Evolutionary conservation across 2,329 filamentous ascomycete species (phyloP).

Genomic region (Fusarium albidum): DNA sequence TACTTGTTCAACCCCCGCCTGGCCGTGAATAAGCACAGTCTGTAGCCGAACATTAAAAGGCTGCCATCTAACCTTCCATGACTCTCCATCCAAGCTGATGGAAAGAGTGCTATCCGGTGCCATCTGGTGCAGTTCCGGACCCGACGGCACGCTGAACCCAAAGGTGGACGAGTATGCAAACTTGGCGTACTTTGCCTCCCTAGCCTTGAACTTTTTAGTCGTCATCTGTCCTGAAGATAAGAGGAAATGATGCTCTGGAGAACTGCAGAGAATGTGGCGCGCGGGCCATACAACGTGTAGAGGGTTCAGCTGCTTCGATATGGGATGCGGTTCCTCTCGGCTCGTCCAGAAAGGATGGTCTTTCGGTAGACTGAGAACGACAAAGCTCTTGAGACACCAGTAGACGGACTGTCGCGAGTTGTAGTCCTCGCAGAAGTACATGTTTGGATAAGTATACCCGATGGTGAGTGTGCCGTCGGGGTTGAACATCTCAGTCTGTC

Average conservation of each 20-base stretch:
- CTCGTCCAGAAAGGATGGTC: conserved; percentile 29
- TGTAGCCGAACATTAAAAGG: neutral
- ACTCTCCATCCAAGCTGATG: conserved; percentile 38
- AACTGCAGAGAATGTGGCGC: conserved; percentile 52
- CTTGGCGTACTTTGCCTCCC: conserved; percentile 51
- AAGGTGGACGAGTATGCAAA: conserved; percentile 56
- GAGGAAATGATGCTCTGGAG: conserved; percentile 19
- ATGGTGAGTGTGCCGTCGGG: conserved; percentile 58
- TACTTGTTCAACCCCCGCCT: neutral
- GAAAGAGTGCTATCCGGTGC: conserved; percentile 39
- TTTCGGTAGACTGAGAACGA: conserved; percentile 48
- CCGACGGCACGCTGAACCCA: conserved; percentile 50
- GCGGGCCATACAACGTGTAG: conserved; percentile 34
- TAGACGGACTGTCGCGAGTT: conserved; percentile 64
- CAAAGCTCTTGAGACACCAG: conserved; percentile 61
- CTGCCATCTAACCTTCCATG: conserved; percentile 32
- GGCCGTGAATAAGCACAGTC: neutral
- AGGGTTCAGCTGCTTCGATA: neutral
- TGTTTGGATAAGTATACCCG: conserved; percentile 52
- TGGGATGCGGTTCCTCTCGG: conserved; percentile 17
- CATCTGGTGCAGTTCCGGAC: conserved; percentile 34
- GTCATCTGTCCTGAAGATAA: conserved; percentile 23
- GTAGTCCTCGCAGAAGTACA: conserved; percentile 63
- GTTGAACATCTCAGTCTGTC: conserved; percentile 51
- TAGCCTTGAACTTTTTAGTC: conserved; percentile 15